Base-by-base conservation (phyloP, 2,329 filamentous ascomycete genomes). In the Epicoccum sorghinum region DNA sequence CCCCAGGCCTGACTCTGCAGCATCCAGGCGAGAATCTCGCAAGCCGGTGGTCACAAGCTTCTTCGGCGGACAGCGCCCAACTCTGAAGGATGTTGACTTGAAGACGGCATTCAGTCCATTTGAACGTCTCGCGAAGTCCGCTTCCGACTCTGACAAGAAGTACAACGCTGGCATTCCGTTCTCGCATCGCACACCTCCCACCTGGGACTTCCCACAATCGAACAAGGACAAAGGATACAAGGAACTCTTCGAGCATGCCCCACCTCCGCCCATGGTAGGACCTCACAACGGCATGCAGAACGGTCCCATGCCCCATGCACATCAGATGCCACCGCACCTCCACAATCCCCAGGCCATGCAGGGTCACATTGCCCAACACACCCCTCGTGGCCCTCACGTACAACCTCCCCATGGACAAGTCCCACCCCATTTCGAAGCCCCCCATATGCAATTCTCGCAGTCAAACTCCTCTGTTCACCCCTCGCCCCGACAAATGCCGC, bases 401-500 rank as follows among this genome's bases (percentile, higher is more conserved):
- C 87, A 88, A 57, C 89, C 89, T 52, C 90, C 92, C 4, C 89
- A 89, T 60, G 84, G 83, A 5, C 84, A 86, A 37, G 84, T 82
- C 13, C 83, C 87, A 62, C 90, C 88, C 65, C 87, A 86, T 55
- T 86, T 87, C 62, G 93, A 96, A 62, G 89, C 92, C 54, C 90
- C 93, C 68, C 86, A 92, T 46, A 96, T 97, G 90, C 84, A 86
- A 62, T 89, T 95, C 78, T 90, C 90, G 6, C 92, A 88, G 62
- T 92, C 90, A 23, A 87, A 87, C 3, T 91, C 93, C 66, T 91
- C 91, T 2, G 75, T 81, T 3, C 95, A 91, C 72, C 89, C 90
- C 7, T 96, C 93, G 13, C 92, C 93, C 43, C 86, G 92, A 45
- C 83, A 92, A 64, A 83, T 86, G 46, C 88, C 87, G 59, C 83